phyloP scores from a whole-genome alignment of 2,329 filamentous ascomycete genomes.

The Calonectria leucothoes region DNA sequence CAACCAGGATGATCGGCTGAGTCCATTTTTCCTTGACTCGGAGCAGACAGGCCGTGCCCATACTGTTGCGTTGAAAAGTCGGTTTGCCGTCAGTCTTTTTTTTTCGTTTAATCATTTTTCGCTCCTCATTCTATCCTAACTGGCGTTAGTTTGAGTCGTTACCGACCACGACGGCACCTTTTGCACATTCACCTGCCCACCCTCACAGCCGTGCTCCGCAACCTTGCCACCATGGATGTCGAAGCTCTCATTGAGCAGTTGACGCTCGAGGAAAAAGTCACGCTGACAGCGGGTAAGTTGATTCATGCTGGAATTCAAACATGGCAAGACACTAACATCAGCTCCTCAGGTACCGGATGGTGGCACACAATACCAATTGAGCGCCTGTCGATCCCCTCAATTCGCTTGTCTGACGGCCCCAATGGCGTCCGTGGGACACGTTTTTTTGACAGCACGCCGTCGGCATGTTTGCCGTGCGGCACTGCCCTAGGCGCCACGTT shows the following conservation, averaged over 20 bases:
- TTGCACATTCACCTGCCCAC: not conserved
- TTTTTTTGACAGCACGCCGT: constrained; percentile 38
- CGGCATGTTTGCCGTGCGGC: constrained; percentile 34
- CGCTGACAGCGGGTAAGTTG: constrained; percentile 23
- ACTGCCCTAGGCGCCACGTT: constrained; percentile 30
- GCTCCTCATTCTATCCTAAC: not conserved
- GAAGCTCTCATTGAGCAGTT: constrained; percentile 26
- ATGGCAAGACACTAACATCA: not conserved
- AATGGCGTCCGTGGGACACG: constrained; percentile 36
- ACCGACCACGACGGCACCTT: not conserved
- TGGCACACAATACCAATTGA: constrained; percentile 33
- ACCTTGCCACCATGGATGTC: constrained; percentile 23
- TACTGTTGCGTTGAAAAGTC: not conserved
- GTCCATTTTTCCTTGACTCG: not conserved
- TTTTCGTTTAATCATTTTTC: not conserved
- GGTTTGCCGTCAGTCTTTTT: not conserved
- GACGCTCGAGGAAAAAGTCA: constrained; percentile 30
- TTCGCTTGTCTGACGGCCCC: constrained; percentile 33
- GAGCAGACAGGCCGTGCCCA: not conserved
- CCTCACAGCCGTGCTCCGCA: not conserved
- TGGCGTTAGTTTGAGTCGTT: not conserved
- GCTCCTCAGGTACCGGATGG: constrained; percentile 24
- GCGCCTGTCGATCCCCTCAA: constrained; percentile 26
- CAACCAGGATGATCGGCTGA: not conserved
- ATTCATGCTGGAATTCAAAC: not conserved